Percentiles rank a stretch among this genome's conserved stretches.
phyloP scores from a whole-genome alignment of 768 basidiomycete species.

The Sporobolomyces roseus region DNA sequence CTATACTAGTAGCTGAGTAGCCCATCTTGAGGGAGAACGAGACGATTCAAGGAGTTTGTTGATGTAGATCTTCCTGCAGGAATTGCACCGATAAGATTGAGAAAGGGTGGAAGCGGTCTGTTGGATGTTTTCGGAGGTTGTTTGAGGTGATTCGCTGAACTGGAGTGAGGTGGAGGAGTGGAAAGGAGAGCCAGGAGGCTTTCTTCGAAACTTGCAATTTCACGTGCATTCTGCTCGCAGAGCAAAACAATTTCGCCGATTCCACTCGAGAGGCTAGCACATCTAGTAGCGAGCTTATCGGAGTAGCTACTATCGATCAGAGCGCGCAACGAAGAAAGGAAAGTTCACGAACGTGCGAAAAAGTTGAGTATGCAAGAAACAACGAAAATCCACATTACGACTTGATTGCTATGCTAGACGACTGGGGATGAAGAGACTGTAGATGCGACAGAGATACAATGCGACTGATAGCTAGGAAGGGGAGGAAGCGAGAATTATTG shows the following conservation, averaged over 20 bases:
- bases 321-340: too few species aligned
- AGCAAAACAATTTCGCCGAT: background rate
- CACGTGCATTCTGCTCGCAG: background rate
- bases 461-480: background rate
- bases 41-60: background rate
- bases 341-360: conserved; percentile 10
- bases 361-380: background rate
- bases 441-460: too few species aligned
- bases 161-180: background rate
- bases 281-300: too few species aligned
- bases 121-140: background rate
- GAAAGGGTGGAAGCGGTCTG: too few species aligned
- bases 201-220: conserved; percentile 5
- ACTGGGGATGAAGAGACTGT: too few species aligned
- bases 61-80: too few species aligned
- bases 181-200: background rate
- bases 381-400: too few species aligned
- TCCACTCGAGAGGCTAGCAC: too few species aligned
- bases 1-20: background rate
- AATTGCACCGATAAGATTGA: background rate
- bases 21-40: background rate
- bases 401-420: too few species aligned
- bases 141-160: background rate
- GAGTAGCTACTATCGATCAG: too few species aligned
- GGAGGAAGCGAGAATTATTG: background rate